phyloP scores from a whole-genome alignment of 345 rosid species.

The Ceriops decandra region DNA sequence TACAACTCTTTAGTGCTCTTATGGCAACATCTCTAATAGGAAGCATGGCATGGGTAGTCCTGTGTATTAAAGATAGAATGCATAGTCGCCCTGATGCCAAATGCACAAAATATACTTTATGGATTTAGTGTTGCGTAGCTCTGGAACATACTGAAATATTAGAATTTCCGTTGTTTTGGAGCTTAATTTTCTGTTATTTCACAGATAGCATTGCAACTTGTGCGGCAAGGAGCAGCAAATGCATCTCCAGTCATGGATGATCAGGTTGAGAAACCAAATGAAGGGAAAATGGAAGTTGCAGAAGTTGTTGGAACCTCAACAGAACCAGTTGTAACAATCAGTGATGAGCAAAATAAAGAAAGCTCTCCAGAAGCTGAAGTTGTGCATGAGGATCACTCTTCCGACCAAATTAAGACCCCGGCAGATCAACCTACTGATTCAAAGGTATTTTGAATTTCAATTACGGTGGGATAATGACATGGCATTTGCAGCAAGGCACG shows the following conservation, averaged over 20 bases:
- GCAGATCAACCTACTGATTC: conserved; percentile 27
- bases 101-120: not conserved
- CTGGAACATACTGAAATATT: not conserved
- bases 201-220: conserved; percentile 93
- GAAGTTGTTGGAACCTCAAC: conserved; percentile 23
- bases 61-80: too few species aligned
- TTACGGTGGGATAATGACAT: not conserved
- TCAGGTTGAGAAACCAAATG: conserved; percentile 19
- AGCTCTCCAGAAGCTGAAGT: conserved; percentile 21
- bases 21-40: too few species aligned
- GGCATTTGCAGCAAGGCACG: not conserved
- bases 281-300: conserved; percentile 12
- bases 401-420: conserved; percentile 14
- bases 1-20: too few species aligned
- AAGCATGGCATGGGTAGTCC: too few species aligned
- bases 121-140: not conserved
- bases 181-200: conserved; percentile 3
- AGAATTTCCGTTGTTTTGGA: not conserved
- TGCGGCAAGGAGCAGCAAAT: conserved; percentile 54
- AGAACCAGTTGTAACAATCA: conserved; percentile 31
- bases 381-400: conserved; percentile 11
- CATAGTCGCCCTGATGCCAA: too few species aligned
- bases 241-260: conserved; percentile 42
- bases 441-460: conserved; percentile 31
- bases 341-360: conserved; percentile 18